phyloP scores from a whole-genome alignment of 2,329 filamentous ascomycete genomes.

The Paracamarosporium sp. region DNA sequence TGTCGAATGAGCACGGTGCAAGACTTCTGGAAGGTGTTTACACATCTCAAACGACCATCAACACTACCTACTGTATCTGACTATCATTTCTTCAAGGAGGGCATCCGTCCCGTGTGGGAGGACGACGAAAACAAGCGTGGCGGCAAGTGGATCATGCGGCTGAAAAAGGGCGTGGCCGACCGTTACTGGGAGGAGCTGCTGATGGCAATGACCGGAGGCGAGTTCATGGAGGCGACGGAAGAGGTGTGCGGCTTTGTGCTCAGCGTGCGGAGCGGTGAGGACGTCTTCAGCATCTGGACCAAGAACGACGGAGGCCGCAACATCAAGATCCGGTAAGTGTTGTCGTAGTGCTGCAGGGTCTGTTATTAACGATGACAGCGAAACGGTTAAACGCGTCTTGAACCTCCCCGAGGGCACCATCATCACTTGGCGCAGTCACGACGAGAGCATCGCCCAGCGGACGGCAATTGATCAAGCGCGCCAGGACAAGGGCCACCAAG shows the following conservation, averaged over 20 bases:
- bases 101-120: constrained; percentile 97
- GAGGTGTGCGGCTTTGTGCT: constrained; percentile 95
- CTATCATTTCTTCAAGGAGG: constrained; percentile 97
- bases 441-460: constrained; percentile 92
- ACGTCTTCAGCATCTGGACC: constrained; percentile 98
- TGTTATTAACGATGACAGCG: constrained; percentile 60
- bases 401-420: constrained; percentile 86
- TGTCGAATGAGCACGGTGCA: constrained; percentile 83
- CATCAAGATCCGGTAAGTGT: constrained; percentile 87
- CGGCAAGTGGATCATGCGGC: constrained; percentile 94
- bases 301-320: constrained; percentile 91
- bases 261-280: constrained; percentile 92
- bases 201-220: constrained; percentile 88
- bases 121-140: constrained; percentile 96
- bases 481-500: constrained; percentile 73
- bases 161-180: constrained; percentile 97
- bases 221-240: constrained; percentile 90
- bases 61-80: constrained; percentile 89
- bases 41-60: constrained; percentile 88
- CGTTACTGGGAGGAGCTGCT: constrained; percentile 96
- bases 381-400: constrained; percentile 91
- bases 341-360: not conserved
- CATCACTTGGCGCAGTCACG: constrained; percentile 94
- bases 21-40: constrained; percentile 89
- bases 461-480: constrained; percentile 89